Conservation (phyloP, 192 early-diverging fungal species). For the Neocallimastix lanati region DNA sequence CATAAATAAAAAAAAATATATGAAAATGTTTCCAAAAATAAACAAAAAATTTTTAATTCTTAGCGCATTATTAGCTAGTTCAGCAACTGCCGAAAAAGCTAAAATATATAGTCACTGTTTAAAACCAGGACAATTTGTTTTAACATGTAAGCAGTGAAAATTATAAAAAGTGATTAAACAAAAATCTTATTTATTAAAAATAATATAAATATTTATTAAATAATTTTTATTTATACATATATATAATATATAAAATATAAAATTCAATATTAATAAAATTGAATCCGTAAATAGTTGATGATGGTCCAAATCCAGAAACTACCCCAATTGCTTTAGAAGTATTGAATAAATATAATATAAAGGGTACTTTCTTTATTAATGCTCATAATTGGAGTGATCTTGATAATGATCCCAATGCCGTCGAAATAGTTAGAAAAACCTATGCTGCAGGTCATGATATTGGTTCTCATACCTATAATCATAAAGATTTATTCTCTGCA, state of each 20-base stretch:
- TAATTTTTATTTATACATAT: neutral
- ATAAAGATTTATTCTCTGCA: neutral
- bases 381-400: neutral
- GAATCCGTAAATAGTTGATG: neutral
- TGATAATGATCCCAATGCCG: neutral
- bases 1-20: too few species aligned
- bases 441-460: neutral
- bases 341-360: neutral
- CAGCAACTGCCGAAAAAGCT: neutral
- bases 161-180: too few species aligned
- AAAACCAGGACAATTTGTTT: neutral
- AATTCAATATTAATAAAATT: neutral
- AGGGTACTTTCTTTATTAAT: neutral
- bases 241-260: neutral
- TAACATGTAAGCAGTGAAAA: neutral
- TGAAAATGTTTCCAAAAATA: neutral
- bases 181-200: too few species aligned
- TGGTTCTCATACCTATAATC: neutral
- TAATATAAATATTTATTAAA: neutral
- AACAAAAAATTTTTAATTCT: neutral
- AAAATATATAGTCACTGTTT: neutral
- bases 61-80: neutral
- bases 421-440: neutral
- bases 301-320: neutral
- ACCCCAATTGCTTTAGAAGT: neutral